phyloP scores from a whole-genome alignment of 1,284 basidiomycete species.

The Inonotus hispidus region DNA sequence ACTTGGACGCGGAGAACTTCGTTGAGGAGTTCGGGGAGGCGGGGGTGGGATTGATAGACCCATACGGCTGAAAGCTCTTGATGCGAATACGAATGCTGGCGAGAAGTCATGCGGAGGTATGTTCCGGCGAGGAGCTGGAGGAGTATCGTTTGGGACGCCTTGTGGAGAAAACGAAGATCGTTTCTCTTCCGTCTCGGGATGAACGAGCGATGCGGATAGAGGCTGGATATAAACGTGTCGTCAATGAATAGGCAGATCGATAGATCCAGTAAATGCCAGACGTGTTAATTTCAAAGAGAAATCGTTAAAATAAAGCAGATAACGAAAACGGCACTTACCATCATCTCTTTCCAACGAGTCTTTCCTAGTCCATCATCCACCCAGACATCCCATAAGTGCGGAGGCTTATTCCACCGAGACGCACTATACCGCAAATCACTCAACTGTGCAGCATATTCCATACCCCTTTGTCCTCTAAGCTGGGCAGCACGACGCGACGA shows the following conservation, averaged over 20 bases:
- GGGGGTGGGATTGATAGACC: neutral
- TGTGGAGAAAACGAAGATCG: neutral
- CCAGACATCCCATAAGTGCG: conserved; percentile 13
- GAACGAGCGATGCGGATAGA: neutral
- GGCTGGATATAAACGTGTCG: neutral
- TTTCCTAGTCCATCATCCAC: conserved; percentile 1
- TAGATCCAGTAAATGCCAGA: no score
- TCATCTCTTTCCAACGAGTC: conserved; percentile 11
- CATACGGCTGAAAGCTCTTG: neutral
- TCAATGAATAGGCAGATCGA: neutral
- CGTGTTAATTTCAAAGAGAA: no score
- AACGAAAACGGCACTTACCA: conserved; percentile 4
- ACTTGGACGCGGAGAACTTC: neutral
- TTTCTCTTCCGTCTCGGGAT: neutral
- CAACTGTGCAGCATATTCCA: neutral
- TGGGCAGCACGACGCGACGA: conserved; percentile 33
- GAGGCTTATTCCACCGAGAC: neutral
- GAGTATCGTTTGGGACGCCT: neutral
- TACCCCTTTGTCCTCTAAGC: neutral
- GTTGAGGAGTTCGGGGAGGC: neutral
- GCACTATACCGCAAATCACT: neutral
- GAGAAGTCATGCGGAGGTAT: neutral
- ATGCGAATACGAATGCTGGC: conserved; percentile 2
- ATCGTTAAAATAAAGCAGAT: neutral
- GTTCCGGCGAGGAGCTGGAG: neutral